Evolutionary conservation across 2,329 filamentous ascomycete species (phyloP), one percentile per base, ranked within the genome.

Genomic region (Fusarium sp.): DNA sequence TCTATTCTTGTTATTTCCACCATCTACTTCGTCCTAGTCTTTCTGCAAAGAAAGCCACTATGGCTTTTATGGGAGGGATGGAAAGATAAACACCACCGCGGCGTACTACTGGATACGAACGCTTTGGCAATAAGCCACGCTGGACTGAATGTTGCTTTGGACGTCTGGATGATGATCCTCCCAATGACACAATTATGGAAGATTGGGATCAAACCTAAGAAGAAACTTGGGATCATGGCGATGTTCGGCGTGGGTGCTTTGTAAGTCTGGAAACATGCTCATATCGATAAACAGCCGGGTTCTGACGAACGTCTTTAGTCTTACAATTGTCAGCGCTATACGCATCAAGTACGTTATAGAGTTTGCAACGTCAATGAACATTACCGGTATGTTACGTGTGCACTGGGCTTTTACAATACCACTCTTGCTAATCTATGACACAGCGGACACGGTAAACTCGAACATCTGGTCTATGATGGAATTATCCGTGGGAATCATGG

Each of bases 151-250:
- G 31, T 67, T 13, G 52, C 16, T 4, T n/a, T 67, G 9, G 64
- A 67, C 0, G 13, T 67, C 1, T 67, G 57, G 57, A 67, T 62
- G 62, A 18, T 62, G 8, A 37, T 54, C 0, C 37, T 67, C 2
- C 62, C 62, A 6, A 46, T 54, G 6, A 50, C 46, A 1, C 57
- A 67, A 3, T 10, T 67, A 0, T 38, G 37, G 2, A 28, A 28
- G 7, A 34, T 67, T 0, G 57, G 62, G 0, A n/a, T 67, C 4
- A 67, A 54, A 2, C 8, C 41, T 0, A 54, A 45, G 8, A 62
- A 58, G 3, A 67, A 67, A 6, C 12, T 67, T 5, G 64, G 52
- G 0, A 52, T 67, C 0, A 53, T 67, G 1, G 37, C 56, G 2
- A 67, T 67, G 56, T 67, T 67, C 3, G 20, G 62, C 2, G 56